Evolutionary conservation across 176 grass and related monocot species (phyloP), one percentile per base, ranked within the genome.

Genomic region (Oryza meyeriana): DNA sequence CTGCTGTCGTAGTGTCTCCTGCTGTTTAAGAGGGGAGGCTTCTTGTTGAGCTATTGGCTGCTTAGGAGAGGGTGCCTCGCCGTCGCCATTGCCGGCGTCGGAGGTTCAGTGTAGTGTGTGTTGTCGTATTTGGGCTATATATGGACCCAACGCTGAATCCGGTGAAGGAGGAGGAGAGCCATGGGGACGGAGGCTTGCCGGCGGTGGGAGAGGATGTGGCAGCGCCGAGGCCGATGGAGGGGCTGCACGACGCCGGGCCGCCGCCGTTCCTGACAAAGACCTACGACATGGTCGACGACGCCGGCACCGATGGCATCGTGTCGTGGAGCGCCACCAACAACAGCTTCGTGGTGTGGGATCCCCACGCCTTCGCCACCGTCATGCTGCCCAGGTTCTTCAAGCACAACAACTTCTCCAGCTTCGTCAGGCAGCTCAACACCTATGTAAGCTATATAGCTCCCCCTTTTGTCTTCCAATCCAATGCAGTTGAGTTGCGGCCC

Each of bases 391-490:
- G 42, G 78, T 89, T 88, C 66, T 92, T 95, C 93, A 95, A 95
- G 87, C 93, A 95, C 85, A 93, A 91, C 76, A 99, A 99, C 88
- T 95, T 99, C 88, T 95, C 96, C 17, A 99, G 96, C 83, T 99
- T 99, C 87, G 91, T 99, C 79, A 77, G 96, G 80, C 96, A 99
- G 89, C 96, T 99, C 64, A 99, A 99, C 90, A 99, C 96, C 85
- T 99, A 99, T 76, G 96, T 99, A 93, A 17, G 83, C 64, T 3
- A 44, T 45, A 3, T 44, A 44, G 20, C 10, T 3, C 14, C n/a
- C n/a, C n/a, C 22, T 2, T 29, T 4, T 8, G 16, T 27, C n/a
- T 9, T 9, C 32, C 32, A 2, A 2, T 8, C 38, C 8, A 4
- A 89, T 92, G 35, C 39, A 88, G 86, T 74, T 86, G 87, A 38